Base-by-base conservation (phyloP, 148 eudicot species). In the Rhododendron simsii region DNA sequence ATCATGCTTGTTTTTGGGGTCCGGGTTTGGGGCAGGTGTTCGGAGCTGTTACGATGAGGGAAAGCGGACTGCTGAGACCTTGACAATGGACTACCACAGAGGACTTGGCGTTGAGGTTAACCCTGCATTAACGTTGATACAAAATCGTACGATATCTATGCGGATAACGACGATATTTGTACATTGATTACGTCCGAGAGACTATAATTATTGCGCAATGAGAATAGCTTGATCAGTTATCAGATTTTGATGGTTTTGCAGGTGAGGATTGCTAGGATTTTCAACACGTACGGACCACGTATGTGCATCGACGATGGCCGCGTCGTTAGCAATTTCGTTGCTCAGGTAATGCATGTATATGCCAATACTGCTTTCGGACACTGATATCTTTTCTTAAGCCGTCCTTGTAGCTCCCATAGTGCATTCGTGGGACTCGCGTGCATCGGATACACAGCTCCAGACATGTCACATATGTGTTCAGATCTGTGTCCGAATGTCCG, bases 241-340 rank as follows among this genome's bases (percentile, higher is more conserved):
- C 1, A 41, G 45, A 41, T 41, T 41, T 41, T 67, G 30, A 9
- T 67, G n/a, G n/a, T 59, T 59, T 59, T 59, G 65, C 26, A 96
- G 99, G 99, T 97, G 82, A 93, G 99, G 89, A 95, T 97, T 89
- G 99, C 99, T 50, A 93, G 99, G 94, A 97, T 97, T 84, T 97
- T 97, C 80, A 97, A 97, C 88, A 97, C 99, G 2, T 97, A 97
- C 76, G 99, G 99, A 0, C 99, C 99, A 61, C 89, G 99, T 61
- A 97, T 97, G 99, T 95, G 96, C 90, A 94, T 97, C 59, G 99
- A 97, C 80, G 99, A 97, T 91, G 99, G 99, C 4, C 98, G 99
- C 81, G 99, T 97, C 74, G 99, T 97, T 76, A 95, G 99, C 87
- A 97, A 97, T 90, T 97, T 97, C 85, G 98, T 97, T 87, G 99